These are phyloP conservation scores for Pichia sp. DNA, from an alignment of 1,139 yeast species.

Conservation along the genomic window DNA sequence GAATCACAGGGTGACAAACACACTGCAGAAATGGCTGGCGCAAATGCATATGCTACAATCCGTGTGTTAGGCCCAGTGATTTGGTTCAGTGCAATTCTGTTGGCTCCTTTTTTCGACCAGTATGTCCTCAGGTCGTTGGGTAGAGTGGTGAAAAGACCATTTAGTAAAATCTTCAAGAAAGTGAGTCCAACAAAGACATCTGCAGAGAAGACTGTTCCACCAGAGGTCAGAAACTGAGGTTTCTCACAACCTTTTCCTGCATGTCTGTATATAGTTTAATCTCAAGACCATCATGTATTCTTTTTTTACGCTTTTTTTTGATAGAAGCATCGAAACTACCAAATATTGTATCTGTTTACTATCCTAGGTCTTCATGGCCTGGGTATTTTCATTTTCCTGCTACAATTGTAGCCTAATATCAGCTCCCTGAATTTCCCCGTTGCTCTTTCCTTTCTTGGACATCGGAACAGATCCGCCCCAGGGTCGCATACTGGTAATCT, in stretches of 20 bases:
- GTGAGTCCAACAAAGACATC: background rate
- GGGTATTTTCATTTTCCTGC: too few relatives aligned
- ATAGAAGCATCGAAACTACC: too few relatives aligned
- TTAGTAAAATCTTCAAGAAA: slow-evolving; percentile 21
- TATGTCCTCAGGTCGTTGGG: slow-evolving; percentile 54
- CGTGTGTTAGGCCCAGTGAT: slow-evolving; percentile 39
- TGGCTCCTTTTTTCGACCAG: slow-evolving; percentile 65
- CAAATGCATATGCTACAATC: slow-evolving; percentile 78
- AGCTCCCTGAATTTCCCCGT: too few relatives aligned
- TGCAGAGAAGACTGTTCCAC: slow-evolving; percentile 2
- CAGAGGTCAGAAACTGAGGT: slow-evolving; percentile 11
- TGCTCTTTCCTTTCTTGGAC: background rate
- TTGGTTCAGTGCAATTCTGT: slow-evolving; percentile 45
- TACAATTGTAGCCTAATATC: too few relatives aligned
- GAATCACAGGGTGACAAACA: slow-evolving; percentile 45
- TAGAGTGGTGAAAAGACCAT: slow-evolving; percentile 29
- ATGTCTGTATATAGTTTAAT: background rate
- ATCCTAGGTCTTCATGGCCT: too few relatives aligned
- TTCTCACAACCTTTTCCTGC: background rate
- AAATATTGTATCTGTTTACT: too few relatives aligned
- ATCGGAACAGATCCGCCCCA: background rate
- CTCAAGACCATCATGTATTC: background rate
- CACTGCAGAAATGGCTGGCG: slow-evolving; percentile 68
- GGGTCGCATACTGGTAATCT: background rate
- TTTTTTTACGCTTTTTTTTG: background rate